Conservation (phyloP, 2,329 filamentous ascomycete species). For the Fusarium penzigii region DNA sequence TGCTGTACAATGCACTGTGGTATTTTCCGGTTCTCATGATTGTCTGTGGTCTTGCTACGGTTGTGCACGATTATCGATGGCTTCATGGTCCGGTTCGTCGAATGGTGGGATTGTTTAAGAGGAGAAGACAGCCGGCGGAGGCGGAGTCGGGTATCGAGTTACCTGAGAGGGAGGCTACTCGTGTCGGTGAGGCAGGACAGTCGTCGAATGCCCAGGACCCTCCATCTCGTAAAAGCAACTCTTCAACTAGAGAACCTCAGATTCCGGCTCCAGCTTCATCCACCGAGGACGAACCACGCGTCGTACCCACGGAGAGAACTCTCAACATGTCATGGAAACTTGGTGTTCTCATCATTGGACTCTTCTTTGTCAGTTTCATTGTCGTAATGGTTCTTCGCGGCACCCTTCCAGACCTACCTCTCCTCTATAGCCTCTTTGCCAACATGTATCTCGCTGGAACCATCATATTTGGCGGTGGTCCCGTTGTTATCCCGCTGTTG, state of each 20-base stretch:
- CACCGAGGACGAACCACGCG: constrained; percentile 22
- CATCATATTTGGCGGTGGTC: constrained; percentile 65
- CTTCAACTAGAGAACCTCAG: constrained; percentile 1
- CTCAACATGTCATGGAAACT: constrained; percentile 47
- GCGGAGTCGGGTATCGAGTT: constrained; percentile 12
- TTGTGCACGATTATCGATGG: constrained; percentile 58
- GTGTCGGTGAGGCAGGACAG: not conserved
- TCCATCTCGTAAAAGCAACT: constrained; percentile 3
- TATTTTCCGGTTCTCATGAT: constrained; percentile 70
- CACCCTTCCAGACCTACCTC: constrained; percentile 40
- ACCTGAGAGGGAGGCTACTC: not conserved
- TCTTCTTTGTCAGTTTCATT: constrained; percentile 59
- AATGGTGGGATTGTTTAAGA: constrained; percentile 6
- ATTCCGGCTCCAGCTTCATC: not conserved
- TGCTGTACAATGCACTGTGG: constrained; percentile 74
- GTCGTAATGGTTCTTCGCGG: constrained; percentile 53
- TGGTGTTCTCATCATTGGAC: constrained; percentile 42
- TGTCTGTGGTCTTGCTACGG: constrained; percentile 51
- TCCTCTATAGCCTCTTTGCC: constrained; percentile 63
- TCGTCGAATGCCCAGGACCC: not conserved
- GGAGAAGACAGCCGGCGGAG: not conserved
- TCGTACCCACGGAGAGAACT: constrained; percentile 35
- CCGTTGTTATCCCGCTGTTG: constrained; percentile 65
- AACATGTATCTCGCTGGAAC: constrained; percentile 76
- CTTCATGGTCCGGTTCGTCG: constrained; percentile 37